Evolutionary conservation across 2,329 filamentous ascomycete genomes (phyloP).

Genomic region (Phialophora macrospora): DNA sequence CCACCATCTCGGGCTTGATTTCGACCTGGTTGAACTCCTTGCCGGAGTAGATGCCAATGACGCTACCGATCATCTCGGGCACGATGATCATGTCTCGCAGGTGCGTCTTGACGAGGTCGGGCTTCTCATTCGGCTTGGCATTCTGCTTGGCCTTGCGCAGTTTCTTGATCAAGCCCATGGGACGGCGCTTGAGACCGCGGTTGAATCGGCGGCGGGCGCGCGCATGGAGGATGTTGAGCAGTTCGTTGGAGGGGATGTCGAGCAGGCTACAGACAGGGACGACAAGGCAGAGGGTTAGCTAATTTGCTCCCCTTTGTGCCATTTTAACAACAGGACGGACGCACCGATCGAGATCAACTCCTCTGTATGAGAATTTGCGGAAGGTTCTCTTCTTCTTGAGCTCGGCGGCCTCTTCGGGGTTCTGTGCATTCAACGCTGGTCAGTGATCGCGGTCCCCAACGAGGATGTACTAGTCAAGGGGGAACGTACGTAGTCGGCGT

Average conservation of each 20-base stretch:
- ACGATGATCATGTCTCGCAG: constrained; percentile 99
- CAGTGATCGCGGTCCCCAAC: constrained; percentile 21
- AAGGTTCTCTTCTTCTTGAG: constrained; percentile 99
- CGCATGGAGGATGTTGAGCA: constrained; percentile 99
- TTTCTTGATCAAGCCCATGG: constrained; percentile 99
- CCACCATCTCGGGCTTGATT: constrained; percentile 99
- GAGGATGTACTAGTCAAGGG: neutral
- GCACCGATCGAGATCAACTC: constrained; percentile 99
- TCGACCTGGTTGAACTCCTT: constrained; percentile 99
- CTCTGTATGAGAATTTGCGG: constrained; percentile 99
- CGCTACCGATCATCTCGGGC: constrained; percentile 98
- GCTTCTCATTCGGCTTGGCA: constrained; percentile 99
- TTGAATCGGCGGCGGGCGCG: constrained; percentile 99
- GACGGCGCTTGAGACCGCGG: constrained; percentile 99
- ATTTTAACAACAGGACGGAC: constrained; percentile 50
- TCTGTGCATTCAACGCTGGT: constrained; percentile 59
- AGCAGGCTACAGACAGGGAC: constrained; percentile 72
- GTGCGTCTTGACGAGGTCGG: constrained; percentile 98
- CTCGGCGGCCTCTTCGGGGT: constrained; percentile 98
- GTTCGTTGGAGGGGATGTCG: constrained; percentile 96
- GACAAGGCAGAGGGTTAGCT: constrained; percentile 38
- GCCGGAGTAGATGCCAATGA: constrained; percentile 99
- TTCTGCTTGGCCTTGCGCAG: constrained; percentile 99
- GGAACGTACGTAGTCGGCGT: constrained; percentile 80
- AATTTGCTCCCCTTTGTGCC: constrained; percentile 25